phyloP scores from a whole-genome alignment of 495 filamentous ascomycete genomes.

The Tuber borchii region DNA sequence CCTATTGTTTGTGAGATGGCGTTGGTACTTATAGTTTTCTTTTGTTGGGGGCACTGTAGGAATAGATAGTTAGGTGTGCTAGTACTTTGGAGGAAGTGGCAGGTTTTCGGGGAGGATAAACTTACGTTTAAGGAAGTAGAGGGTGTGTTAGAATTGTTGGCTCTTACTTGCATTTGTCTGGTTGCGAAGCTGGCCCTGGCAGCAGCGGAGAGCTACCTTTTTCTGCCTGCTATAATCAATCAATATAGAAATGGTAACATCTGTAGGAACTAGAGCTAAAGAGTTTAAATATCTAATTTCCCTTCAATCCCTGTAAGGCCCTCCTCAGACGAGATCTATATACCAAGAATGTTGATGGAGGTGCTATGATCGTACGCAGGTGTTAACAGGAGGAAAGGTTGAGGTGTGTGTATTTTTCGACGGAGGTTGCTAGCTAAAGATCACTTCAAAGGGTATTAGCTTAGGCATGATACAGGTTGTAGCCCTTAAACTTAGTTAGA shows the following conservation, averaged over 20 bases:
- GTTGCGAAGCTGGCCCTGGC: background rate
- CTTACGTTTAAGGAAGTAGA: background rate
- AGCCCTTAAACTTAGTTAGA: too few species aligned
- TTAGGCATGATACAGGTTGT: too few species aligned
- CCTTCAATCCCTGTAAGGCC: background rate
- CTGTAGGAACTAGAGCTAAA: background rate
- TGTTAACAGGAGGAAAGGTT: too few species aligned
- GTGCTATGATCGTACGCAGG: too few species aligned
- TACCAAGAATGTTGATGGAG: too few species aligned
- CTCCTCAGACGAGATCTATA: too few species aligned
- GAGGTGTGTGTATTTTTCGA: too few species aligned
- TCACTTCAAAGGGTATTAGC: too few species aligned
- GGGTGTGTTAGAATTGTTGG: background rate
- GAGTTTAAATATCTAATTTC: background rate
- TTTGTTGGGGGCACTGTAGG: background rate
- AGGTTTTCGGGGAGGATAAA: background rate
- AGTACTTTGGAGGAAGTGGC: background rate
- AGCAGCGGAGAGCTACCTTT: background rate
- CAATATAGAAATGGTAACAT: background rate
- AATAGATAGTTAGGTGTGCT: background rate
- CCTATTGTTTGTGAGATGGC: slow-evolving; percentile 61
- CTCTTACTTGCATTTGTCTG: background rate
- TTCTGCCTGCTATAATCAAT: background rate
- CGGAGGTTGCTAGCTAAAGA: too few species aligned
- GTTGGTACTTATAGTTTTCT: background rate